Base-by-base conservation (phyloP, 2,329 filamentous ascomycete genomes). In the Exophiala phaeomuriformis region DNA sequence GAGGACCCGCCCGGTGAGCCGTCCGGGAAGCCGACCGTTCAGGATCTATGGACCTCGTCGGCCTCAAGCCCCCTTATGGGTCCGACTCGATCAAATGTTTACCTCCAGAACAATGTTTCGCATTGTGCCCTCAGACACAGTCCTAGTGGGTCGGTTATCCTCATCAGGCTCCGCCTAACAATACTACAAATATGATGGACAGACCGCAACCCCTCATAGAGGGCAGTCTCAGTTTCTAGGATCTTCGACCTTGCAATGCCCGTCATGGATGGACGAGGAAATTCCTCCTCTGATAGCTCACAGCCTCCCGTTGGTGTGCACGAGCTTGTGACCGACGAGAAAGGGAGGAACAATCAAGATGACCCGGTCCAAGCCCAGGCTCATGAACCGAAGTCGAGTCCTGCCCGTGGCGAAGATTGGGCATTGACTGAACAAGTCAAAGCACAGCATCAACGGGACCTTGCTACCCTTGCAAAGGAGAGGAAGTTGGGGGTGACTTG, bases 401-500 rank as follows among this genome's bases (percentile, higher is more conserved):
- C 31, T 42, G 12, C 33, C 12, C 33, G 40, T 12, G 31, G 29
- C 2, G 33, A 50, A 3, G 39, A 52, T 35, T 52, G 50, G 50
- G 30, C 30, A n/a, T 43, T 52, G 29, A 37, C 50, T 7, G 42
- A 47, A n/a, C 42, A 41, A 41, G 50, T 52, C 30, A 47, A 29
- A 41, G 27, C 43, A 27, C 33, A 47, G 7, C 36, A 52, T 27
- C 43, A 47, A 28, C 42, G 35, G 9, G 42, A 45, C 28, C 10
- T 45, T 27, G 42, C 30, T 2, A 7, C 39, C 7, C 39, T 32
- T n/a, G 12, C 12, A 54, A 76, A 74, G 30, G 65, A 69, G 5
- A 72, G 77, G 36, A 70, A 76, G 61, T 73, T 85, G 2, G 84
- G 84, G 28, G 74, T 87, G 0, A 80, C 83, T 1, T 87, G 82